Conservation (phyloP, 495 filamentous ascomycete species). For the Penicillium simplicissimum region DNA sequence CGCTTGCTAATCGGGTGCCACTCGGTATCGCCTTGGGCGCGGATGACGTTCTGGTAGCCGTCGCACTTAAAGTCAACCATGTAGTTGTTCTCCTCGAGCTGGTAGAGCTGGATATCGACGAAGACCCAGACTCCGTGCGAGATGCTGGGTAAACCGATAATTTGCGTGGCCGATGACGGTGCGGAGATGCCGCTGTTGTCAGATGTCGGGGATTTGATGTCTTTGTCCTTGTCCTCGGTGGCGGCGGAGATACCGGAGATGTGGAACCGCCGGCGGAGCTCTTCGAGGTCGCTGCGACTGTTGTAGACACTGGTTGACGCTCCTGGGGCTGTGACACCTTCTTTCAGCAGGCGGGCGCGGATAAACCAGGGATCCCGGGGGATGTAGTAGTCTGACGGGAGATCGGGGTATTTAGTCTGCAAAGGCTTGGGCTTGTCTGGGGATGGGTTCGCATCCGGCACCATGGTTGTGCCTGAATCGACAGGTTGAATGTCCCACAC, state of each 20-base stretch:
- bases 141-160: slow-evolving; percentile 36
- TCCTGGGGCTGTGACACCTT: slow-evolving; percentile 59
- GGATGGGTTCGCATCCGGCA: slow-evolving; percentile 21
- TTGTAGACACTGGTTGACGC: slow-evolving; percentile 55
- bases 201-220: slow-evolving; percentile 25
- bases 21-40: slow-evolving; percentile 44
- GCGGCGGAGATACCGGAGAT: slow-evolving; percentile 42
- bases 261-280: slow-evolving; percentile 49
- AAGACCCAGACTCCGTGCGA: slow-evolving; percentile 65
- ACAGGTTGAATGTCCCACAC: slow-evolving; percentile 67
- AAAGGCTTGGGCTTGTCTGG: slow-evolving; percentile 38
- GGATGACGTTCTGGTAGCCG: slow-evolving; percentile 84
- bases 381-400: slow-evolving; percentile 65
- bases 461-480: slow-evolving; percentile 39
- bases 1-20: slow-evolving; percentile 52
- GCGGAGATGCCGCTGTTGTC: slow-evolving; percentile 36
- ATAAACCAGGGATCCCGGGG: slow-evolving; percentile 97
- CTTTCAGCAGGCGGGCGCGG: slow-evolving; percentile 79
- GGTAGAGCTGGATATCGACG: slow-evolving; percentile 94
- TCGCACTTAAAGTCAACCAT: slow-evolving; percentile 98
- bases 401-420: slow-evolving; percentile 50
- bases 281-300: slow-evolving; percentile 58
- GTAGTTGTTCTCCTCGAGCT: slow-evolving; percentile 89
- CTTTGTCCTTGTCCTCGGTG: slow-evolving; percentile 36
- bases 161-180: slow-evolving; percentile 45